Evolutionary conservation across 331 rosid species (phyloP).

Genomic region (Malus hybrid): DNA sequence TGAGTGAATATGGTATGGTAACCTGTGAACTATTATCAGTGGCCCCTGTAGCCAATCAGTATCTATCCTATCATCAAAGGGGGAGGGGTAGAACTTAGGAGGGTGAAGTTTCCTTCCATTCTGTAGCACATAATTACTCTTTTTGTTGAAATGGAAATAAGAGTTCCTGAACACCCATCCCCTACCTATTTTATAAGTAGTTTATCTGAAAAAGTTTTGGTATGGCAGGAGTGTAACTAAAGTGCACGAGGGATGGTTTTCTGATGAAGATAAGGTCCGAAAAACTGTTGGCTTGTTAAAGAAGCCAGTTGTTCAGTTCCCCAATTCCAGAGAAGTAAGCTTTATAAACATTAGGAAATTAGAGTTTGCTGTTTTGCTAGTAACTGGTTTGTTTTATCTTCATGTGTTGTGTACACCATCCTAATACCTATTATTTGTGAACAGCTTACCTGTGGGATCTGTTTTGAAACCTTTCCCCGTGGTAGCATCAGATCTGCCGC

Average conservation of each 20-base stretch:
- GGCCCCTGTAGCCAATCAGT: neutral
- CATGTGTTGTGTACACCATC: neutral
- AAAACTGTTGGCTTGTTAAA: conserved; percentile 66
- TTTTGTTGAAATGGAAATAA: neutral
- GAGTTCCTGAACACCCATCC: neutral
- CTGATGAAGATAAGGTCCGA: conserved; percentile 59
- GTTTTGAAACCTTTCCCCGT: conserved; percentile 54
- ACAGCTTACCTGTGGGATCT: conserved; percentile 75
- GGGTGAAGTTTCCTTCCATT: neutral
- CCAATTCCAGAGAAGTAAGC: conserved; percentile 49
- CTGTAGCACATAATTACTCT: neutral
- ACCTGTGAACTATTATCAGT: neutral
- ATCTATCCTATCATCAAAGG: neutral
- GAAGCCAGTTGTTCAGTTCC: conserved; percentile 33
- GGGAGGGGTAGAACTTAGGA: neutral
- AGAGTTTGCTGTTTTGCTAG: neutral
- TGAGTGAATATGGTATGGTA: neutral
- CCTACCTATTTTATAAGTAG: neutral
- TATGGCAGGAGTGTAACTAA: conserved; percentile 59
- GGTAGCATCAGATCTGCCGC: conserved; percentile 51
- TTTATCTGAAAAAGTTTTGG: conserved; percentile 1
- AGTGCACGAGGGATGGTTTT: conserved; percentile 88
- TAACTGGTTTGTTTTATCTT: conserved; percentile 1
- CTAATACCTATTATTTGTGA: conserved; percentile 2
- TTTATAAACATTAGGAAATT: neutral